A percentile compares a stretch with the other conserved stretches of the same genome.
phyloP scores from a whole-genome alignment of 1,284 basidiomycete genomes.

The Moniliophthora roreri region DNA sequence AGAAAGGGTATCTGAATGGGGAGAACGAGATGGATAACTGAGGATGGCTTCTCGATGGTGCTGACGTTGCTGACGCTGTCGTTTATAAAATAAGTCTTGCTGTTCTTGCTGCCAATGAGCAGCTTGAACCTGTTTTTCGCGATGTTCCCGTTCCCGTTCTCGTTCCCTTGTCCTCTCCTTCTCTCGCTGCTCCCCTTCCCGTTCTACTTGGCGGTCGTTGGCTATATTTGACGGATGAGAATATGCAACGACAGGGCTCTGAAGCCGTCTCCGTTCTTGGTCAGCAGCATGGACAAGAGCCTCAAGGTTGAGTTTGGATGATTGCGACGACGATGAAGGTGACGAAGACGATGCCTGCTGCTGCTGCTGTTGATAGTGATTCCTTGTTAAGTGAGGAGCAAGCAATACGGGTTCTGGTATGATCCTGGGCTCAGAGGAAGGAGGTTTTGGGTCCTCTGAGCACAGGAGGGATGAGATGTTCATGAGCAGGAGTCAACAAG shows the following conservation, averaged over 20 bases:
- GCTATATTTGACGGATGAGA: conserved; percentile 6
- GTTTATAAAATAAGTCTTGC: neutral
- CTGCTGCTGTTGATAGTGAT: conserved; percentile 16
- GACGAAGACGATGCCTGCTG: conserved; percentile 17
- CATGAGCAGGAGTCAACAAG: conserved; percentile 54
- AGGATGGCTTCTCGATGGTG: conserved; percentile 3
- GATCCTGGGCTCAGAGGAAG: conserved; percentile 20
- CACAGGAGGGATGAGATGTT: conserved; percentile 73
- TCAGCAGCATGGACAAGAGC: conserved; percentile 57
- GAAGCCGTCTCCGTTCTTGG: conserved; percentile 47
- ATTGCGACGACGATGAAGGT: conserved; percentile 13
- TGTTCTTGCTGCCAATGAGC: neutral
- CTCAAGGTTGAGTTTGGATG: conserved; percentile 41
- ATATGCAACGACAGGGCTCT: neutral
- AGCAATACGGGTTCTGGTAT: conserved; percentile 33
- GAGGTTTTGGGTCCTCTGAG: conserved; percentile 45
- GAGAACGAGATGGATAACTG: neutral
- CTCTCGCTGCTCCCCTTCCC: neutral
- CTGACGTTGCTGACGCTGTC: conserved; percentile 1
- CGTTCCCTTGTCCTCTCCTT: neutral
- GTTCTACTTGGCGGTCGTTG: conserved; percentile 1
- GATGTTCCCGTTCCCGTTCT: conserved; percentile 4
- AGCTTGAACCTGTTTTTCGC: neutral
- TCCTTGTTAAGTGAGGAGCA: conserved; percentile 35
- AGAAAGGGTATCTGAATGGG: neutral